Base-by-base conservation (phyloP, 2,329 filamentous ascomycete genomes). In the Diaporthe sp. region DNA sequence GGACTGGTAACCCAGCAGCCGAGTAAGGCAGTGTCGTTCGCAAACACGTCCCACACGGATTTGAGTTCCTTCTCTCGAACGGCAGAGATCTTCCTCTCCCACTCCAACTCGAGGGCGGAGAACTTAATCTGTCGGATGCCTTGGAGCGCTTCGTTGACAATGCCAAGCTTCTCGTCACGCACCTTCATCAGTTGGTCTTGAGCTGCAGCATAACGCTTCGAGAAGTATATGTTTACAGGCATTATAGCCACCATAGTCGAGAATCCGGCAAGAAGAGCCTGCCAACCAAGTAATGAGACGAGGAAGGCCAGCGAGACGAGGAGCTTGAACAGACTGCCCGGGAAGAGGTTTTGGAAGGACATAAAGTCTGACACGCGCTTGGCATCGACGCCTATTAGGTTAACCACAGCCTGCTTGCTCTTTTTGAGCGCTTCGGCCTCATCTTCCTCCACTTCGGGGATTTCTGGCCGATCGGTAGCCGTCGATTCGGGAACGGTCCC, bases 81-180 rank as follows among this genome's bases (percentile, higher is more conserved):
- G 77, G 88, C 83, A 77, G 88, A 83, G 81, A 97, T 94, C 76
- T 92, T 93, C 22, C 88, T 86, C 81, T 95, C 91, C 94, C 94
- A 96, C 79, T 94, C 91, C 28, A 86, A 84, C 82, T 96, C 94
- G 2, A 95, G 84, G 1, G 94, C 94, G 0, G 94, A 94, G 79
- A 96, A 95, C 80, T 97, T 97, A 84, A 97, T 95, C 82, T 97
- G 94, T 1, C 94, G 90, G 78, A 96, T 96, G 10, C 94, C 94
- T 79, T 94, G 90, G 1, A 97, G 85, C 0, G 93, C 93, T 82
- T 97, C 94, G 1, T 94, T 94, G 42, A 97, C 89, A 19, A 95
- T 89, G 0, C 90, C 92, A 84, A 95, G 88, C 83, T 96, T 96
- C 73, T 91, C 88, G 82, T 96, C 94, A 60, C 94, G 88, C 39